Conservation (phyloP, 2,329 filamentous ascomycete species). For the Sordariomycetes sp. region DNA sequence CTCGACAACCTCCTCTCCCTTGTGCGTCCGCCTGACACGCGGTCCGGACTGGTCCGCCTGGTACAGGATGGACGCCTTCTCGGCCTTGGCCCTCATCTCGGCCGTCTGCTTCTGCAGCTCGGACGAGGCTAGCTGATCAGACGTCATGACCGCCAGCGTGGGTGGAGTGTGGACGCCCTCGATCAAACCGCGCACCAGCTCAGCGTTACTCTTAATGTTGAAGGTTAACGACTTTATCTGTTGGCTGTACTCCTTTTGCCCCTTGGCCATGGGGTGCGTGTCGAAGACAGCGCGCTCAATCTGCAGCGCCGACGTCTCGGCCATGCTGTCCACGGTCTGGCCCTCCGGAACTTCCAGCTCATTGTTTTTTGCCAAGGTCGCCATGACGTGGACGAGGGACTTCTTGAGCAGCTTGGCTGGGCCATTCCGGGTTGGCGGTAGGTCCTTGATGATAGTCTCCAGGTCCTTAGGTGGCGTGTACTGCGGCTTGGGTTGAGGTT, state of each 20-base stretch:
- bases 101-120: slow-evolving; percentile 74
- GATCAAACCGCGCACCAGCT: slow-evolving; percentile 69
- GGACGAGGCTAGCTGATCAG: slow-evolving; percentile 85
- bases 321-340: slow-evolving; percentile 52
- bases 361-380: slow-evolving; percentile 56
- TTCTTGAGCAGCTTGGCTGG: slow-evolving; percentile 64
- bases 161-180: slow-evolving; percentile 60
- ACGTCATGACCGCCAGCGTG: slow-evolving; percentile 78
- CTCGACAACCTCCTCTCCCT: slow-evolving; percentile 86
- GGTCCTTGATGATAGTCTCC: slow-evolving; percentile 38
- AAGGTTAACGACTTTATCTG: slow-evolving; percentile 71
- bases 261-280: slow-evolving; percentile 34
- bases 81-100: slow-evolving; percentile 66
- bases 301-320: slow-evolving; percentile 63
- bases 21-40: slow-evolving; percentile 81
- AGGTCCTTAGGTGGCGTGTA: slow-evolving; percentile 45
- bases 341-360: slow-evolving; percentile 55
- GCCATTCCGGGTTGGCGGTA: slow-evolving; percentile 56
- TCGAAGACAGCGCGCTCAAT: slow-evolving; percentile 66
- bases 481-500: slow-evolving; percentile 12
- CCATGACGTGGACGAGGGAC: slow-evolving; percentile 57
- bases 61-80: slow-evolving; percentile 79
- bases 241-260: slow-evolving; percentile 40
- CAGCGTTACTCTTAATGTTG: slow-evolving; percentile 83
- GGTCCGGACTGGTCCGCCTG: slow-evolving; percentile 58